These are phyloP conservation scores for Rugonectria rugulosa DNA, from an alignment of 2,329 filamentous ascomycete species.

Conservation along the genomic window DNA sequence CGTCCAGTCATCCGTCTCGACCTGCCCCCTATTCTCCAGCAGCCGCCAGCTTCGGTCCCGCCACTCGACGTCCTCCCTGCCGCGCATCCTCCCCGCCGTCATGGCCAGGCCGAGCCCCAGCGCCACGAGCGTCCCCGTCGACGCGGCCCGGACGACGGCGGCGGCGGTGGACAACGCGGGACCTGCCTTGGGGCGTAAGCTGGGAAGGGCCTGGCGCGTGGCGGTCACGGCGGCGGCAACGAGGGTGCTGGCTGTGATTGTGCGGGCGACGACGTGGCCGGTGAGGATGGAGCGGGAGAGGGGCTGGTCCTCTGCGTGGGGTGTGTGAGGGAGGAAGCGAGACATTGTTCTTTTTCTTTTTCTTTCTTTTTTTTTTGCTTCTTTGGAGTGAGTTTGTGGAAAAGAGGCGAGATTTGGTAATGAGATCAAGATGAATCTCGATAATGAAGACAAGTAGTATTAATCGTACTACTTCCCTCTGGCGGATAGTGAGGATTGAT, in stretches of 20 bases:
- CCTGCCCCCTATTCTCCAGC: conserved; percentile 63
- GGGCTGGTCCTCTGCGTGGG: conserved; percentile 70
- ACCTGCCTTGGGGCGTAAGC: conserved; percentile 39
- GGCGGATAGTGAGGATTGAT: too few species aligned
- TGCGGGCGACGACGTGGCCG: conserved; percentile 65
- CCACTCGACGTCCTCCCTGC: conserved; percentile 68
- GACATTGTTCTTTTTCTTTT: conserved; percentile 57
- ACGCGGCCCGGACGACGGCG: conserved; percentile 57
- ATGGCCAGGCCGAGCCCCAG: conserved; percentile 52
- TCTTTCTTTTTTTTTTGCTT: too few species aligned
- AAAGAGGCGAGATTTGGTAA: too few species aligned
- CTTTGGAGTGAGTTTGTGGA: too few species aligned
- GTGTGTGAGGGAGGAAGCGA: conserved; percentile 60
- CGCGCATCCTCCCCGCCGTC: conserved; percentile 60
- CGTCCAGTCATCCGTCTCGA: conserved; percentile 64
- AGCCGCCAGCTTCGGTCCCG: conserved; percentile 69
- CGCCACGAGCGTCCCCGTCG: conserved; percentile 54
- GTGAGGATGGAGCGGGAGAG: conserved; percentile 62
- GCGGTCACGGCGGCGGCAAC: conserved; percentile 52
- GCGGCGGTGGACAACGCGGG: too few species aligned
- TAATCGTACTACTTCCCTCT: too few species aligned
- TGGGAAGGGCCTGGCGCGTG: conserved; percentile 41
- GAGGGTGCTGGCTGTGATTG: conserved; percentile 60
- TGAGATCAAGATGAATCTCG: too few species aligned
- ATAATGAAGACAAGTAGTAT: too few species aligned